Evolutionary conservation across 2,329 filamentous ascomycete genomes (phyloP).

Genomic region (Shiraia sp.): DNA sequence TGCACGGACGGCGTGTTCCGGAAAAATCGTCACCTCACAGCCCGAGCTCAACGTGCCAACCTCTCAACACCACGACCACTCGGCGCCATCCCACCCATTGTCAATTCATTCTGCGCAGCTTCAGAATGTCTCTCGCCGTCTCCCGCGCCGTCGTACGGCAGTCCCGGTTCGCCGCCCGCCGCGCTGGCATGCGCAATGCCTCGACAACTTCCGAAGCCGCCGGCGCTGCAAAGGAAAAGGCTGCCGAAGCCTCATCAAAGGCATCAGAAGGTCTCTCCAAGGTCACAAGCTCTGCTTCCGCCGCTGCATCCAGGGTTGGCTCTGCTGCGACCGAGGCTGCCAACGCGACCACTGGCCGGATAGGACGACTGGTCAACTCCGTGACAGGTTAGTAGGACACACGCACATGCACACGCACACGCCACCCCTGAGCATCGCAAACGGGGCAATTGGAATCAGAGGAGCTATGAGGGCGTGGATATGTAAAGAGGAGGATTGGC

Average conservation of each 20-base stretch:
- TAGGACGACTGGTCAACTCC: conserved; percentile 68
- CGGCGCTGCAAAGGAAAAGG: conserved; percentile 52
- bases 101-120: conserved; percentile 21
- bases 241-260: conserved; percentile 69
- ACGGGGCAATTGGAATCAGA: conserved; percentile 12
- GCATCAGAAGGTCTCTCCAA: conserved; percentile 82
- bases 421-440: conserved; percentile 1
- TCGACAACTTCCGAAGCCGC: conserved; percentile 54
- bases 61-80: conserved; percentile 11
- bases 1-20: conserved; percentile 15
- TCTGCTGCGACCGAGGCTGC: conserved; percentile 56
- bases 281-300: conserved; percentile 78
- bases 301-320: conserved; percentile 74
- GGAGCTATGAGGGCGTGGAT: background rate
- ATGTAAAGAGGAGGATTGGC: conserved; percentile 1
- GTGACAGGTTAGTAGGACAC: conserved; percentile 82
- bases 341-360: conserved; percentile 61
- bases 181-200: conserved; percentile 53
- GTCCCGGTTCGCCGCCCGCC: conserved; percentile 48
- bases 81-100: conserved; percentile 14
- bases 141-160: conserved; percentile 52
- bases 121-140: conserved; percentile 53
- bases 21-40: conserved; percentile 27
- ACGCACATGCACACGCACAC: too few relatives aligned
- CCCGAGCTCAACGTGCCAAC: conserved; percentile 12